A percentile compares a stretch with the other conserved stretches of the same genome.
Conservation (phyloP, 2,329 filamentous ascomycete genomes). For the Fusarium transvaalense region DNA sequence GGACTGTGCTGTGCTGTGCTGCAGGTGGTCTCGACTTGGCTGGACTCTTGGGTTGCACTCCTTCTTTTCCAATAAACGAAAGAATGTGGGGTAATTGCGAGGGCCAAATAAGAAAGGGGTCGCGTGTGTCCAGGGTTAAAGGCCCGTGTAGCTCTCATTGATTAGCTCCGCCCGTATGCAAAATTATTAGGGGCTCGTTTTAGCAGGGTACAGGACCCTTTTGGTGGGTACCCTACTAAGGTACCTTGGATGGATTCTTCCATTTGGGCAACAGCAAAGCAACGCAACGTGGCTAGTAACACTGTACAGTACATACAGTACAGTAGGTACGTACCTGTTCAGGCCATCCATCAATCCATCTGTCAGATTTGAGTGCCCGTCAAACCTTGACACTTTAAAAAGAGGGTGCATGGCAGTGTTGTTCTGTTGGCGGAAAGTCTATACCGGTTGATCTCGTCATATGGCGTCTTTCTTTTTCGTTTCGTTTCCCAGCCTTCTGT, state of each 20-base stretch:
- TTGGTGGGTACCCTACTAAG: background rate
- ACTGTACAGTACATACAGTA: no score
- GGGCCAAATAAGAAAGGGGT: conserved; percentile 45
- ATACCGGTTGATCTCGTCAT: conserved; percentile 3
- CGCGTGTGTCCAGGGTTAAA: conserved; percentile 40
- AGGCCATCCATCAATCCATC: background rate
- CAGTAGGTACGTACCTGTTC: background rate
- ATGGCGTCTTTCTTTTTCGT: background rate
- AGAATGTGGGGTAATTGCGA: conserved; percentile 40
- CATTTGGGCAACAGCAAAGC: background rate
- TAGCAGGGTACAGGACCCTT: conserved; percentile 4
- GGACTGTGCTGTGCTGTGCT: background rate
- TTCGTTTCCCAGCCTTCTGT: background rate
- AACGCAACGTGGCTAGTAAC: conserved; percentile 17
- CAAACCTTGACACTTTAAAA: background rate
- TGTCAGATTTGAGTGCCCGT: background rate
- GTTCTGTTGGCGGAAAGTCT: conserved; percentile 4
- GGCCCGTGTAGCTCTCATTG: conserved; percentile 5
- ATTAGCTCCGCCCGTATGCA: conserved; percentile 10
- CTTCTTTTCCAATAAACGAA: conserved; percentile 22
- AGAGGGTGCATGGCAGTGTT: conserved; percentile 8
- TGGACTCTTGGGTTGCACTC: conserved; percentile 7
- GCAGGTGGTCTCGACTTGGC: conserved; percentile 23
- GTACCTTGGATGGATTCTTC: no score
- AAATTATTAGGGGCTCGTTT: conserved; percentile 29